Conservation (phyloP, 1,284 basidiomycete species). For the Ustilago sp. region DNA sequence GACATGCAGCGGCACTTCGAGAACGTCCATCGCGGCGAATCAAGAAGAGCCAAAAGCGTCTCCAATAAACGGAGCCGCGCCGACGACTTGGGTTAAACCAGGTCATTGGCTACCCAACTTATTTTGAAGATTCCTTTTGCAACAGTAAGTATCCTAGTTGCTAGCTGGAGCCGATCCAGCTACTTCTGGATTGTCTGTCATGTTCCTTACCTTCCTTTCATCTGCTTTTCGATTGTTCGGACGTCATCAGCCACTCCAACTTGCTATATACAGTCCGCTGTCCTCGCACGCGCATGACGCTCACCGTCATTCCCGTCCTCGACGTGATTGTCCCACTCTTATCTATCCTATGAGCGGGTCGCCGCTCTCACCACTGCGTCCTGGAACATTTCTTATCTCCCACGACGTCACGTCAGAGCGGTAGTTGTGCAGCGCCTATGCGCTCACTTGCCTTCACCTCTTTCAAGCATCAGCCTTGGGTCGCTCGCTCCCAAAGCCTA, state of each 20-base stretch:
- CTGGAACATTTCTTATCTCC: not conserved
- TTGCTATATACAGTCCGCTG: conserved; percentile 29
- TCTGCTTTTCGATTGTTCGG: not conserved
- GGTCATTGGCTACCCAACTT: conserved; percentile 11
- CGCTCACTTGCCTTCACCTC: conserved; percentile 18
- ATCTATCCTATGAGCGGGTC: conserved; percentile 35
- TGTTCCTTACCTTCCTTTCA: conserved; percentile 18
- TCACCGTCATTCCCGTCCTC: conserved; percentile 30
- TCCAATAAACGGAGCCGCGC: conserved; percentile 32
- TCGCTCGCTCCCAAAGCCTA: conserved; percentile 1
- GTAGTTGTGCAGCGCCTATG: conserved; percentile 12
- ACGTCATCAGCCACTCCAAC: conserved; percentile 31
- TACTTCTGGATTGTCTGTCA: conserved; percentile 3
- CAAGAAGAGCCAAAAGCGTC: conserved; percentile 27
- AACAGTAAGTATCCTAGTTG: conserved; percentile 41
- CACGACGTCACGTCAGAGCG: conserved; percentile 5
- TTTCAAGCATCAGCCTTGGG: conserved; percentile 9
- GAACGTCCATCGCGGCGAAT: conserved; percentile 56
- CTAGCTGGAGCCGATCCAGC: conserved; percentile 1
- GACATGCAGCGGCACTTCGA: conserved; percentile 59
- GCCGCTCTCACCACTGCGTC: conserved; percentile 17
- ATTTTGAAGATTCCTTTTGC: conserved; percentile 44
- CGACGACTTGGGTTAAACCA: conserved; percentile 42
- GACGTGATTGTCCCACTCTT: conserved; percentile 22
- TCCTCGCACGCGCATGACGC: conserved; percentile 35